Percentiles rank a stretch among this genome's conserved stretches.
Conservation (phyloP, 1,139 yeast genomes). For the Suhomyces guaymorum region DNA sequence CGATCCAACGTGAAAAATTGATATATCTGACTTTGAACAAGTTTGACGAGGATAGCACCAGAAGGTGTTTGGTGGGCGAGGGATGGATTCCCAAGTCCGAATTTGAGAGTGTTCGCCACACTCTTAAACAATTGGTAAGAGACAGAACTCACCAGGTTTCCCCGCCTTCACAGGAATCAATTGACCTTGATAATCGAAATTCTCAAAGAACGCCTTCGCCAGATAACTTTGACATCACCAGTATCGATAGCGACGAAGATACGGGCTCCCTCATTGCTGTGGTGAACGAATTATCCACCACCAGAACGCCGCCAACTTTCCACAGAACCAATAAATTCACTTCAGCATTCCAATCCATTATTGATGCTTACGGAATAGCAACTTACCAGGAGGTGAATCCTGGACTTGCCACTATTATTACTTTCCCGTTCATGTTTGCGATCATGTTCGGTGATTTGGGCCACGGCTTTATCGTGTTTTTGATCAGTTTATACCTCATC, state of each 20-base stretch:
- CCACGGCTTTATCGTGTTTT: constrained; percentile 79
- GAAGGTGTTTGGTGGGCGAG: constrained; percentile 92
- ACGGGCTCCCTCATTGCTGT: constrained; percentile 48
- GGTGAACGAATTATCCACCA: constrained; percentile 77
- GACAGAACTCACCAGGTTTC: constrained; percentile 20
- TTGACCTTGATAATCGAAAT: constrained; percentile 18
- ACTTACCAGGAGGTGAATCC: constrained; percentile 95
- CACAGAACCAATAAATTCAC: constrained; percentile 93
- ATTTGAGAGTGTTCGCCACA: constrained; percentile 23
- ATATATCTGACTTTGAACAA: constrained; percentile 75
- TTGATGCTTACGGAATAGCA: constrained; percentile 94
- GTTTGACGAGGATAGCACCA: constrained; percentile 79
- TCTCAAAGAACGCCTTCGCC: constrained; percentile 6
- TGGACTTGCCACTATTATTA: constrained; percentile 88
- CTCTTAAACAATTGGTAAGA: constrained; percentile 29
- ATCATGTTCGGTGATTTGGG: constrained; percentile 99
- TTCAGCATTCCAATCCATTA: constrained; percentile 84
- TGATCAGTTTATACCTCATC: constrained; percentile 73
- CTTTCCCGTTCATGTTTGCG: constrained; percentile 98
- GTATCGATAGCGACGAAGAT: constrained; percentile 30
- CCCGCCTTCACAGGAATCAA: constrained; percentile 23
- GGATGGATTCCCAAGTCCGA: constrained; percentile 81
- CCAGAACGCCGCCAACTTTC: constrained; percentile 88
- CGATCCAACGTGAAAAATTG: constrained; percentile 68
- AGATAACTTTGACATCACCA: constrained; percentile 30